phyloP scores from a whole-genome alignment of 75 land plant species.

The Gnetum montanum region DNA sequence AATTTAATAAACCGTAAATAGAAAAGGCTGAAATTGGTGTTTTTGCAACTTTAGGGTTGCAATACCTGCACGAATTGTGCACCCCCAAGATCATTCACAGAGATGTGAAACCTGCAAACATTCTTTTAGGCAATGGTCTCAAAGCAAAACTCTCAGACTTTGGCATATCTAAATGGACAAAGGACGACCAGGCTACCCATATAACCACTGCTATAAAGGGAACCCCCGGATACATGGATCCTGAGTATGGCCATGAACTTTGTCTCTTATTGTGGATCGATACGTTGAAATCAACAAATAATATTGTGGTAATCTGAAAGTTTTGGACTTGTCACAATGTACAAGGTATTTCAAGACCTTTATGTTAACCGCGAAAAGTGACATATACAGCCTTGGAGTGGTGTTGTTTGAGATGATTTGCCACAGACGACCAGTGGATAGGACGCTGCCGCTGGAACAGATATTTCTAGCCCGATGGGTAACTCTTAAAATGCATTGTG shows the following conservation, averaged over 20 bases:
- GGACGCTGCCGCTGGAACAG: neutral
- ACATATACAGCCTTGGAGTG: constrained; percentile 1
- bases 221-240: constrained; percentile 56
- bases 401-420: constrained; percentile 1
- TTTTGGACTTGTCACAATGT: no score
- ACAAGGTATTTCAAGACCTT: neutral
- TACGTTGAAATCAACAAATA: no score
- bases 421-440: neutral
- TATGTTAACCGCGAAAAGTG: neutral
- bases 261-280: no score
- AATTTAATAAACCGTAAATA: no score
- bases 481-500: no score
- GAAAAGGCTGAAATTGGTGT: no score
- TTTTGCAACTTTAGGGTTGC: no score
- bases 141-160: constrained; percentile 49
- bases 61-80: constrained; percentile 10
- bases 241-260: no score
- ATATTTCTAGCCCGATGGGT: neutral
- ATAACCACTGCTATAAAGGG: constrained; percentile 54
- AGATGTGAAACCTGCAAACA: constrained; percentile 49
- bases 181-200: constrained; percentile 29
- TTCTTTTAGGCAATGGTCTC: constrained; percentile 33
- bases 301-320: no score
- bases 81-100: constrained; percentile 30
- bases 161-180: constrained; percentile 37